These are phyloP conservation scores for Arthrocladium fulminans DNA, from an alignment of 2,329 filamentous ascomycete genomes.

Conservation along the genomic window DNA sequence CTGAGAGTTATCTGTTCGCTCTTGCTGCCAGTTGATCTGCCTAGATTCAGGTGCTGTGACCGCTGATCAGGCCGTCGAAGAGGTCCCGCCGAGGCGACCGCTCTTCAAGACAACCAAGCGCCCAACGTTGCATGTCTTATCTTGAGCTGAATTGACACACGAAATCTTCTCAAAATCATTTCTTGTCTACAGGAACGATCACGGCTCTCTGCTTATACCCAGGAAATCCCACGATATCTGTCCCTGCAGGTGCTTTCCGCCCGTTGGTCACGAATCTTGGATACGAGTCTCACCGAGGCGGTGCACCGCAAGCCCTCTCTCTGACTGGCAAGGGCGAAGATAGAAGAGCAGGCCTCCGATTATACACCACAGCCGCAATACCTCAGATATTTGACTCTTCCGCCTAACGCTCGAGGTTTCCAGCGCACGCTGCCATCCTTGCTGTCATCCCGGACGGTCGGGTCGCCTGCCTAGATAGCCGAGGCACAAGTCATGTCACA, in stretches of 20 bases:
- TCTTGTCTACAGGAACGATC: background rate
- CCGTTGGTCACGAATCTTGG: background rate
- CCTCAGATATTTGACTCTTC: background rate
- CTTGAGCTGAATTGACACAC: background rate
- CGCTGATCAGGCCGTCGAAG: background rate
- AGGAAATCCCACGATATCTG: too few relatives aligned
- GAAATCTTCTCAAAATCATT: background rate
- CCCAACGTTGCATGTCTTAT: background rate
- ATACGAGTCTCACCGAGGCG: background rate
- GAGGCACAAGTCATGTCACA: constrained; percentile 20
- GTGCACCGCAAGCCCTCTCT: background rate
- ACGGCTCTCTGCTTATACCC: too few relatives aligned
- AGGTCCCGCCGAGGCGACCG: constrained; percentile 4
- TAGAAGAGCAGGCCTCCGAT: background rate
- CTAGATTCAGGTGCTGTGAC: background rate
- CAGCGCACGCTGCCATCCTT: background rate
- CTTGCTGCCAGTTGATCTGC: background rate
- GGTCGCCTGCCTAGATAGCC: background rate
- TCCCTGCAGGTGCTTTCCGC: too few relatives aligned
- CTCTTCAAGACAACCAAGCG: background rate
- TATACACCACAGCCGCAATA: background rate
- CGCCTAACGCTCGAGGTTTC: too few relatives aligned
- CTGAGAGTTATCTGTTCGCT: constrained; percentile 15
- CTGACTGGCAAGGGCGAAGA: background rate
- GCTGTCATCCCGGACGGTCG: background rate